Conservation (phyloP, 805 yeast species). For the Groenewaldozyma salmanticensis region DNA sequence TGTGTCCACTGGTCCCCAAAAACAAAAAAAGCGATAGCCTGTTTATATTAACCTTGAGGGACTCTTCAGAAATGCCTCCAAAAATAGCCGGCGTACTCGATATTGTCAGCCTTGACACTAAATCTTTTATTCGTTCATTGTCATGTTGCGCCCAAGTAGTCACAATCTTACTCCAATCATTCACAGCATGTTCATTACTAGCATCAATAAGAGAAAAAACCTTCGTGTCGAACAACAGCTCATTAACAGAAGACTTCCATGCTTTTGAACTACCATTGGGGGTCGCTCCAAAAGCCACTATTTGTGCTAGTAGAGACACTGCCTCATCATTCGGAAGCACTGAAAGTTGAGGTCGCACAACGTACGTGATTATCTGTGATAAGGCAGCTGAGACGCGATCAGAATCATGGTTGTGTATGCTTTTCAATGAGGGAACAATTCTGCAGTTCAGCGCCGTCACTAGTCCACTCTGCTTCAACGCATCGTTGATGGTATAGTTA, state of each 20-base stretch:
- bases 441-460: background rate
- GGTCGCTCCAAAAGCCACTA: background rate
- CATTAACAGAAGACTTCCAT: slow-evolving; percentile 60
- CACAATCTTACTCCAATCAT: slow-evolving; percentile 47
- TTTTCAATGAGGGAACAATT: background rate
- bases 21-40: slow-evolving; percentile 52
- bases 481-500: slow-evolving; percentile 15
- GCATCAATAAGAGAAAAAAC: slow-evolving; percentile 37
- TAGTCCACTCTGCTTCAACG: slow-evolving; percentile 1
- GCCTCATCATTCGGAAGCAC: background rate
- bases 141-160: slow-evolving; percentile 56
- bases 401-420: background rate
- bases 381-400: background rate
- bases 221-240: slow-evolving; percentile 49
- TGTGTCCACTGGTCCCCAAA: background rate
- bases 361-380: background rate
- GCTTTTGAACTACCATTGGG: slow-evolving; percentile 29
- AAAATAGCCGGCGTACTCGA: slow-evolving; percentile 52
- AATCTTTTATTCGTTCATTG: slow-evolving; percentile 48
- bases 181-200: slow-evolving; percentile 17
- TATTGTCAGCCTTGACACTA: slow-evolving; percentile 35
- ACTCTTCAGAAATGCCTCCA: slow-evolving; percentile 25
- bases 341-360: background rate
- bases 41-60: slow-evolving; percentile 35
- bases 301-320: background rate